Evolutionary conservation across 805 yeast genomes (phyloP).

Genomic region (Metschnikowia borealis): DNA sequence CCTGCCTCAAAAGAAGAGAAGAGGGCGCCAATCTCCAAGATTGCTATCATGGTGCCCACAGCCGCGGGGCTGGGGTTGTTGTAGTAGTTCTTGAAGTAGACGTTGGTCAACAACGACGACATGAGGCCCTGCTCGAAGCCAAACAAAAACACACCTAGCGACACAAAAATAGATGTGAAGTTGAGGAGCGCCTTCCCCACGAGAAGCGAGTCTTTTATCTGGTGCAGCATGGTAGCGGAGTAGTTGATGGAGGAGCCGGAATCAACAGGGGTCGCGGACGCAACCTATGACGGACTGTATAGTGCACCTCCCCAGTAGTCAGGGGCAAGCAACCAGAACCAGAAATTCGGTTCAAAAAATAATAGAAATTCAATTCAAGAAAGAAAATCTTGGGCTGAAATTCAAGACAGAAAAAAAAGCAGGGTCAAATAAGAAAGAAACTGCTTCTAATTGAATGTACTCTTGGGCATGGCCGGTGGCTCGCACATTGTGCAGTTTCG

Average conservation of each 20-base stretch:
- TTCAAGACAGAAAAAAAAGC: no score
- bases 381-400: no score
- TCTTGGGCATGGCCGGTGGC: no score
- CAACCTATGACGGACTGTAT: not conserved
- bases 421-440: no score
- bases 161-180: constrained; percentile 43
- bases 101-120: constrained; percentile 44
- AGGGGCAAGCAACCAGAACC: no score
- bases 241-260: not conserved
- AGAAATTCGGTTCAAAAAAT: no score
- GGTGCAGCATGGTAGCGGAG: constrained; percentile 9
- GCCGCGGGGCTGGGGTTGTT: constrained; percentile 64
- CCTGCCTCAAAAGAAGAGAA: constrained; percentile 77
- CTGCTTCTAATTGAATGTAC: no score
- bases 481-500: no score
- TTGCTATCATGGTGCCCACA: constrained; percentile 80
- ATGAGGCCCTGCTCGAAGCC: constrained; percentile 57
- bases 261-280: not conserved
- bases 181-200: constrained; percentile 39
- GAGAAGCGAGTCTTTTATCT: constrained; percentile 33
- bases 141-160: constrained; percentile 59
- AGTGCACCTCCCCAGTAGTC: not conserved
- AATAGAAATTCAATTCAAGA: no score
- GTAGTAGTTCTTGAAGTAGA: constrained; percentile 51
- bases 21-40: constrained; percentile 84